phyloP scores from a whole-genome alignment of 2,329 filamentous ascomycete genomes.

The Trichoderma simmonsii region DNA sequence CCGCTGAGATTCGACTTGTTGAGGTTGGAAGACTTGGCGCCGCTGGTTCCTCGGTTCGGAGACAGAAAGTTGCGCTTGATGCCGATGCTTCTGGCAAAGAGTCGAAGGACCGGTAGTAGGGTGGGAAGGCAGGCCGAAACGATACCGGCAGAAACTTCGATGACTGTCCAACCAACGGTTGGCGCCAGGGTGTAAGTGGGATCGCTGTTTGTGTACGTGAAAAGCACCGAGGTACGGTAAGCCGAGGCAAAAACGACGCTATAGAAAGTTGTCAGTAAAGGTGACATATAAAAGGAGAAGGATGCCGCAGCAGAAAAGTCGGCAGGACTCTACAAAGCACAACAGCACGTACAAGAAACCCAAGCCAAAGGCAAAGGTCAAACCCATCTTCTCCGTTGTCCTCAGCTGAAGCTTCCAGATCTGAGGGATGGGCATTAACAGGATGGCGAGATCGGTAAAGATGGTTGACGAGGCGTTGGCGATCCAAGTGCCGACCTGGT shows the following conservation, averaged over 20 bases:
- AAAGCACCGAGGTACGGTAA: slow-evolving; percentile 47
- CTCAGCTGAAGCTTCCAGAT: slow-evolving; percentile 46
- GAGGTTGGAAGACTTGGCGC: slow-evolving; percentile 9
- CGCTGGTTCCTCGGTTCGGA: neutral
- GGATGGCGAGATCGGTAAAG: slow-evolving; percentile 44
- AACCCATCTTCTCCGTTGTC: slow-evolving; percentile 40
- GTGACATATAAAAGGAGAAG: neutral
- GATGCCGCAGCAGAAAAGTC: neutral
- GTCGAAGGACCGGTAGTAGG: slow-evolving; percentile 42
- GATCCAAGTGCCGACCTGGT: slow-evolving; percentile 50
- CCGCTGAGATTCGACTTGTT: slow-evolving; percentile 9
- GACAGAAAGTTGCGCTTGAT: slow-evolving; percentile 11
- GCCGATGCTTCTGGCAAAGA: neutral
- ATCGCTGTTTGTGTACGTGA: slow-evolving; percentile 40
- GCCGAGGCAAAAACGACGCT: slow-evolving; percentile 49
- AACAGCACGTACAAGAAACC: slow-evolving; percentile 41
- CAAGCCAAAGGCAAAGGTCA: slow-evolving; percentile 44
- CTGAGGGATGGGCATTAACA: slow-evolving; percentile 43
- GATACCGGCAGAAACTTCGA: slow-evolving; percentile 48
- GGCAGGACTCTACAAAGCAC: neutral
- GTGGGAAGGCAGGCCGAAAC: slow-evolving; percentile 53
- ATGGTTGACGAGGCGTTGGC: slow-evolving; percentile 48
- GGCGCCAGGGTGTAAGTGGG: slow-evolving; percentile 46
- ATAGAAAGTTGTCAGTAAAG: neutral
- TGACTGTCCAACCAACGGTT: slow-evolving; percentile 45